Evolutionary conservation across 75 land plant species (phyloP).

Genomic region (Selaginella tamariscina): DNA sequence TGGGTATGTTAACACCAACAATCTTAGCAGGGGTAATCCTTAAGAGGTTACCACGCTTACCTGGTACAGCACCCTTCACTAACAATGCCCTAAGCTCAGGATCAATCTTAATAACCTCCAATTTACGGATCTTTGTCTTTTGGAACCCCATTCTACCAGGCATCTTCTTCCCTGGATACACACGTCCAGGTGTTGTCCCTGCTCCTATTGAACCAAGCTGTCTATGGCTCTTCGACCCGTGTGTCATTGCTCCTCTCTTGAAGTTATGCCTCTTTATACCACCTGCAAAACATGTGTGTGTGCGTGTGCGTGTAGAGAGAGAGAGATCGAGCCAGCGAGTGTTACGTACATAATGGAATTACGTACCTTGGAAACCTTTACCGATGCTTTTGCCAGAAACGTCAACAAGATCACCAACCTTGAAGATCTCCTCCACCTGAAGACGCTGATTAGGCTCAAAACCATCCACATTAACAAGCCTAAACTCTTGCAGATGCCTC

Average conservation of each 20-base stretch:
- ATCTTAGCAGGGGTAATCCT: constrained; percentile 92
- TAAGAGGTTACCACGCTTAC: constrained; percentile 90
- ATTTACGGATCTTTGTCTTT: constrained; percentile 73
- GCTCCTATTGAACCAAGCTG: constrained; percentile 94
- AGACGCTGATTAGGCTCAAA: constrained; percentile 63
- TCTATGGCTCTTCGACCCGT: constrained; percentile 93
- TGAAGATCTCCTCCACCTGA: constrained; percentile 54
- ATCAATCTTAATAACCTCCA: constrained; percentile 78
- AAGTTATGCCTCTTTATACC: constrained; percentile 92
- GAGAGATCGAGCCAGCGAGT: neutral
- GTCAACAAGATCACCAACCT: constrained; percentile 93
- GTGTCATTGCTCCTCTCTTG: constrained; percentile 75
- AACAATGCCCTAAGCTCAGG: constrained; percentile 62
- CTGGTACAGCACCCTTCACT: constrained; percentile 93
- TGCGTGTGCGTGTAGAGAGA: neutral
- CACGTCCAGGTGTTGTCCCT: constrained; percentile 94
- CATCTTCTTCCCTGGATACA: constrained; percentile 96
- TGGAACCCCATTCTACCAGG: constrained; percentile 89
- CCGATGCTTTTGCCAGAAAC: constrained; percentile 89
- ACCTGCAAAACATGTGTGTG: constrained; percentile 33
- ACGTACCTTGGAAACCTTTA: constrained; percentile 86
- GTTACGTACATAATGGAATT: neutral
- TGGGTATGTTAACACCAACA: constrained; percentile 89
- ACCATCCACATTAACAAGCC: constrained; percentile 43
- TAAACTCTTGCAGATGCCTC: constrained; percentile 88